phyloP scores from a whole-genome alignment of 202 grass and related monocot species.

The Saccharum hybrid region DNA sequence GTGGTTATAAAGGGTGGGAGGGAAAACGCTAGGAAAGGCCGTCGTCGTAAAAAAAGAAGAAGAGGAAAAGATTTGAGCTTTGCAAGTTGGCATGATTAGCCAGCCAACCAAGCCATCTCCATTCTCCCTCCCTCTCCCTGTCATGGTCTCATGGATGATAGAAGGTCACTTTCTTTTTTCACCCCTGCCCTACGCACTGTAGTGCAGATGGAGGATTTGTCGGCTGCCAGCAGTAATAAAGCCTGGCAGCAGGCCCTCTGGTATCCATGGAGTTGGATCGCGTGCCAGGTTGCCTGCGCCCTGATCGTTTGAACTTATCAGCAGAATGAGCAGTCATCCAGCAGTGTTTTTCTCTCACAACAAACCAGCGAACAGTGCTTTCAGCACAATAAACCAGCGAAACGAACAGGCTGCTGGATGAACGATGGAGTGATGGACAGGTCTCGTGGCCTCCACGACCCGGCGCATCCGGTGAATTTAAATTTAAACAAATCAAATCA shows the following conservation, averaged over 20 bases:
- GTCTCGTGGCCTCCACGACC: constrained; percentile 35
- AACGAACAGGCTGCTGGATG: too few species aligned
- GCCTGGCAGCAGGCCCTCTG: background rate
- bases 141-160: background rate
- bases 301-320: too few species aligned
- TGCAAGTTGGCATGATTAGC: constrained; percentile 48
- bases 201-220: constrained; percentile 23
- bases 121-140: background rate
- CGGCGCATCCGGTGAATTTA: background rate
- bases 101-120: background rate
- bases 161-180: constrained; percentile 19
- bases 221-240: background rate
- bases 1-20: constrained; percentile 72
- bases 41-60: background rate
- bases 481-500: background rate
- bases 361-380: too few species aligned
- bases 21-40: constrained; percentile 34
- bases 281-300: background rate
- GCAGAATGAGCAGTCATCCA: too few species aligned
- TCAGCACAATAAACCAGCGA: too few species aligned
- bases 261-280: background rate
- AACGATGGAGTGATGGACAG: background rate
- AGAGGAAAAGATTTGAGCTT: background rate
- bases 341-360: too few species aligned
- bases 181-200: background rate